Evolutionary conservation across 2,329 filamentous ascomycete genomes (phyloP).

Genomic region (Endoconidiophora polonica): DNA sequence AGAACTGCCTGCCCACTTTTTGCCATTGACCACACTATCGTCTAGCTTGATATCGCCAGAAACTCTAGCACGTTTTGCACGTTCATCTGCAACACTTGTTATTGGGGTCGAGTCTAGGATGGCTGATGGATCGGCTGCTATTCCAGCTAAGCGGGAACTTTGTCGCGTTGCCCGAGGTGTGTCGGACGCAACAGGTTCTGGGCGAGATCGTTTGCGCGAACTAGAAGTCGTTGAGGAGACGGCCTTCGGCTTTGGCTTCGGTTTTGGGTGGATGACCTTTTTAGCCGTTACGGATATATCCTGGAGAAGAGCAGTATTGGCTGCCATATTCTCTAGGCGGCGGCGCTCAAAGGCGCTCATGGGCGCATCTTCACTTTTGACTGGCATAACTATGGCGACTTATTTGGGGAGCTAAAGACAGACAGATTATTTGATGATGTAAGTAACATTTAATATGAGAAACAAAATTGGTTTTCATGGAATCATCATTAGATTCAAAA

Average conservation of each 20-base stretch:
- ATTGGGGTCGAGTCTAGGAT: not conserved
- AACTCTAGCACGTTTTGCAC: constrained; percentile 41
- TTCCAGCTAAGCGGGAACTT: constrained; percentile 40
- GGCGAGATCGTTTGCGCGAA: constrained; percentile 15
- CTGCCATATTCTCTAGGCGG: constrained; percentile 70
- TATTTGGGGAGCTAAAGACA: not conserved
- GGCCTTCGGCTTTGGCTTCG: constrained; percentile 23
- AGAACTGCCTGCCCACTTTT: constrained; percentile 52
- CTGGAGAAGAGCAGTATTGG: constrained; percentile 65
- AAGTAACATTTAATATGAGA: too few species aligned
- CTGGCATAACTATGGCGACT: not conserved
- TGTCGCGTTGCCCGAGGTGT: constrained; percentile 33
- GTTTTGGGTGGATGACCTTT: constrained; percentile 31
- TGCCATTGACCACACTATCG: constrained; percentile 65
- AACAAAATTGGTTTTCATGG: too few species aligned
- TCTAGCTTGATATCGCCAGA: constrained; percentile 49
- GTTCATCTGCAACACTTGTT: constrained; percentile 23
- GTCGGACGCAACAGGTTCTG: constrained; percentile 30
- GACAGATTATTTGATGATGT: too few species aligned
- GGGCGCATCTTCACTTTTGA: constrained; percentile 18
- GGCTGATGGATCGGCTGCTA: constrained; percentile 26
- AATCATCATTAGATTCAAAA: too few species aligned
- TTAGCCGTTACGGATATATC: constrained; percentile 57
- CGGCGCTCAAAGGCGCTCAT: constrained; percentile 78
- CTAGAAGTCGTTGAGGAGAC: constrained; percentile 15